Percentiles rank a stretch among this genome's conserved stretches.
phyloP scores from a whole-genome alignment of 345 rosid genomes.

The Draba incana region DNA sequence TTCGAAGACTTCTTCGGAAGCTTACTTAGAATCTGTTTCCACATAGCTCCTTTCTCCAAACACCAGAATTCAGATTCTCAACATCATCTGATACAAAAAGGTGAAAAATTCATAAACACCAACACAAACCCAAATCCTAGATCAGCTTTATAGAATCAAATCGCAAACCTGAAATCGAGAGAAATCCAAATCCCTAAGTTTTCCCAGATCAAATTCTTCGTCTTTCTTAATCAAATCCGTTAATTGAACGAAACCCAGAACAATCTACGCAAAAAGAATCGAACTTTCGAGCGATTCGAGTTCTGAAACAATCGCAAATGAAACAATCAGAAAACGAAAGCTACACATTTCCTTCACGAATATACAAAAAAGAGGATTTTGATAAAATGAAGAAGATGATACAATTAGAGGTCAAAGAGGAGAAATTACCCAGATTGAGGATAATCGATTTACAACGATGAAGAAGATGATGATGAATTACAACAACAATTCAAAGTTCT shows the following conservation, averaged over 20 bases:
- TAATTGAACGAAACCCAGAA: background rate
- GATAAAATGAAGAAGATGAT: conserved; percentile 20
- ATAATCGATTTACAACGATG: conserved; percentile 26
- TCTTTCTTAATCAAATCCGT: conserved; percentile 30
- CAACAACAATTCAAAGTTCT: conserved; percentile 34
- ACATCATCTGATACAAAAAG: conserved; percentile 14
- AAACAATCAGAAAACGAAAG: conserved; percentile 37
- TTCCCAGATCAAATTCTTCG: background rate
- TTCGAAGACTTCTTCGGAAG: conserved; percentile 86
- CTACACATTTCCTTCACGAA: conserved; percentile 23
- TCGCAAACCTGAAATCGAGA: conserved; percentile 38
- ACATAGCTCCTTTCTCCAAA: conserved; percentile 49
- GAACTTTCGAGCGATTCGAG: conserved; percentile 36
- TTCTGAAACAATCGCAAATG: conserved; percentile 18
- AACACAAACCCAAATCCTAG: conserved; percentile 29
- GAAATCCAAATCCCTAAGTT: conserved; percentile 23
- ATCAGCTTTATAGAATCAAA: conserved; percentile 33
- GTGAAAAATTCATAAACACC: background rate
- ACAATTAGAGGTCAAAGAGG: conserved; percentile 32
- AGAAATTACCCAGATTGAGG: conserved; percentile 23
- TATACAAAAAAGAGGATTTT: conserved; percentile 20
- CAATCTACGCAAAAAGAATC: conserved; percentile 24
- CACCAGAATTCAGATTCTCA: conserved; percentile 31
- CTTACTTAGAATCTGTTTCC: conserved; percentile 80
- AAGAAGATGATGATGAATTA: conserved; percentile 43